Percentiles rank a stretch among this genome's conserved stretches.
phyloP scores from a whole-genome alignment of 331 rosid genomes.

The Erythrophleum ivorense region DNA sequence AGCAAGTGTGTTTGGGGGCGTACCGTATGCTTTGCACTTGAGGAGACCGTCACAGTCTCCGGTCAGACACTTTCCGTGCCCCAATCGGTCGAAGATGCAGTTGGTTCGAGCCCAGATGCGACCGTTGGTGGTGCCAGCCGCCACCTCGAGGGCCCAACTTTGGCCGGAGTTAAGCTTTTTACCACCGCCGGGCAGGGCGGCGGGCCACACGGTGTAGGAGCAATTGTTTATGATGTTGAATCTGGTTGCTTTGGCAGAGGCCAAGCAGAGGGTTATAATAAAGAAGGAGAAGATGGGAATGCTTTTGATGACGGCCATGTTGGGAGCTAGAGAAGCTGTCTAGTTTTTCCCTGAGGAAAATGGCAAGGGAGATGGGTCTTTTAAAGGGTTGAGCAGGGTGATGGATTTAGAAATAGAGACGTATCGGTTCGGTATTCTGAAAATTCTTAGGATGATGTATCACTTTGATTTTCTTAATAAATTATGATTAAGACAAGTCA shows the following conservation, averaged over 20 bases:
- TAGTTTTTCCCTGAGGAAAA: not conserved
- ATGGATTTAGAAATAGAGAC: not conserved
- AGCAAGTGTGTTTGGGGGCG: slow-evolving; percentile 52
- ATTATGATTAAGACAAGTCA: not conserved
- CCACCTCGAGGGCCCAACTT: slow-evolving; percentile 9
- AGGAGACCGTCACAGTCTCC: slow-evolving; percentile 59
- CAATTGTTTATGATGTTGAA: slow-evolving; percentile 43
- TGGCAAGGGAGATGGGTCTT: not conserved
- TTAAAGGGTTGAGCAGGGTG: not conserved
- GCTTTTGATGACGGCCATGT: slow-evolving; percentile 27
- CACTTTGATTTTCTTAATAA: not conserved
- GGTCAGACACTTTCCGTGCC: slow-evolving; percentile 45
- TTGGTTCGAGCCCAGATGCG: slow-evolving; percentile 59
- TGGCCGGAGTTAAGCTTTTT: slow-evolving; percentile 3
- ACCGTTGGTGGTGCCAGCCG: not conserved
- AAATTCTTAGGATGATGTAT: not conserved
- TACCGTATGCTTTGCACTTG: slow-evolving; percentile 40
- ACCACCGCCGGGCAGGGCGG: slow-evolving; percentile 42
- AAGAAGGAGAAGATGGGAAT: slow-evolving; percentile 14
- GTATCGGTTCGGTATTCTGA: not conserved
- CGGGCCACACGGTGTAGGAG: slow-evolving; percentile 41
- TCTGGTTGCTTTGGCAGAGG: slow-evolving; percentile 28
- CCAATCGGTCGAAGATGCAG: slow-evolving; percentile 44
- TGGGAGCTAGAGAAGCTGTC: not conserved
- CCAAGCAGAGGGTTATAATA: not conserved